Evolutionary conservation across 768 basidiomycete genomes (phyloP).

Genomic region (Boletus reticuloceps): DNA sequence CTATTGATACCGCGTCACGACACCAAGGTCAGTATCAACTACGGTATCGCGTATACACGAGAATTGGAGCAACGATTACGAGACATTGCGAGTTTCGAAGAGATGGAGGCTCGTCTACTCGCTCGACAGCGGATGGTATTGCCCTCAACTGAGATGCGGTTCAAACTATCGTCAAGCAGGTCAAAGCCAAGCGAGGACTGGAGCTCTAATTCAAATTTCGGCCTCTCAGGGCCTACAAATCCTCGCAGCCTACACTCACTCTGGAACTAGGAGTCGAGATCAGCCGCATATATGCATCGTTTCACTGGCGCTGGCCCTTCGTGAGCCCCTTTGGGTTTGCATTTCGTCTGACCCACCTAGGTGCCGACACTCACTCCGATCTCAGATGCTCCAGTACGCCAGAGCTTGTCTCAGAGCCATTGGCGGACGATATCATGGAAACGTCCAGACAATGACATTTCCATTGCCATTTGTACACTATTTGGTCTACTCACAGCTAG

Average conservation of each 20-base stretch:
- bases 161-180: background rate
- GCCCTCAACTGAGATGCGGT: background rate
- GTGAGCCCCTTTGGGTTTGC: background rate
- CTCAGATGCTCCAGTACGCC: background rate
- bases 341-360: background rate
- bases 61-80: background rate
- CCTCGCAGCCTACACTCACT: background rate
- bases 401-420: background rate
- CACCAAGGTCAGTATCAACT: background rate
- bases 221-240: background rate
- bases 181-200: background rate
- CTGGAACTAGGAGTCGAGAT: background rate
- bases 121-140: background rate
- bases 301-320: background rate
- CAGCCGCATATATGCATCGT: background rate
- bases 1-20: conserved; percentile 12
- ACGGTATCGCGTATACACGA: background rate
- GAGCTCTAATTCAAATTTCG: background rate
- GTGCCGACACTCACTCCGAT: background rate
- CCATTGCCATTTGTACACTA: background rate
- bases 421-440: background rate
- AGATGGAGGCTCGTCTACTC: background rate
- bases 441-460: background rate
- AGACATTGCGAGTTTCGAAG: background rate
- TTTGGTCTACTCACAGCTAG: too few relatives aligned